phyloP scores from a whole-genome alignment of 2,329 filamentous ascomycete species.

The Ophiocordyceps robertsii region DNA sequence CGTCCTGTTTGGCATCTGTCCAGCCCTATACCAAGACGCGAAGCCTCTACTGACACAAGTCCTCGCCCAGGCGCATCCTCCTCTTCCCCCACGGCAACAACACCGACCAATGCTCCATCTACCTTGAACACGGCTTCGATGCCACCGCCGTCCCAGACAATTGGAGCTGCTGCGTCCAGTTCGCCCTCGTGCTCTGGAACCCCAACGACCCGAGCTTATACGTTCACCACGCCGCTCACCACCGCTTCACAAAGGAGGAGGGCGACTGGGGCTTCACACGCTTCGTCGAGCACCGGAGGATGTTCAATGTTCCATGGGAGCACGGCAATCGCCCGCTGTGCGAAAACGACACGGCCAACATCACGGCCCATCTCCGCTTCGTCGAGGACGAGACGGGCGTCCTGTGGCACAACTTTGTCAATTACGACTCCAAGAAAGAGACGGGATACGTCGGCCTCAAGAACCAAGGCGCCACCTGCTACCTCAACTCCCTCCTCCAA shows the following conservation, averaged over 20 bases:
- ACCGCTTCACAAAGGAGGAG: constrained; percentile 92
- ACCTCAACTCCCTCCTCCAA: constrained; percentile 73
- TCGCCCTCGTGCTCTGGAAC: constrained; percentile 89
- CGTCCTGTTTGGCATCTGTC: too few species aligned
- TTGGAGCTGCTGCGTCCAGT: constrained; percentile 95
- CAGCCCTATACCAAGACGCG: too few species aligned
- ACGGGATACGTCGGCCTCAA: constrained; percentile 94
- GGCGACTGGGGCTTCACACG: constrained; percentile 98
- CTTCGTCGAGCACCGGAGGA: constrained; percentile 75
- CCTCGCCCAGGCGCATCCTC: constrained; percentile 59
- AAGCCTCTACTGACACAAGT: not conserved
- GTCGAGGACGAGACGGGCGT: constrained; percentile 82
- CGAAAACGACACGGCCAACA: constrained; percentile 63
- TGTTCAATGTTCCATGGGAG: constrained; percentile 72
- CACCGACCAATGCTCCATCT: constrained; percentile 85
- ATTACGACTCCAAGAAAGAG: constrained; percentile 98
- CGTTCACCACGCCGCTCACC: constrained; percentile 71
- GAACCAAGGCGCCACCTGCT: constrained; percentile 91
- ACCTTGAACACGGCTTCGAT: constrained; percentile 88
- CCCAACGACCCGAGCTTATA: constrained; percentile 81
- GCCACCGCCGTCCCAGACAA: constrained; percentile 65
- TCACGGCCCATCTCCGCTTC: constrained; percentile 71
- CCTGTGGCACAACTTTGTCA: constrained; percentile 80
- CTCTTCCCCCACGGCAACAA: constrained; percentile 96
- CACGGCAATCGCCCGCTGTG: constrained; percentile 55